Conservation (phyloP, 768 basidiomycete genomes). For the Wakefieldia striispora region DNA sequence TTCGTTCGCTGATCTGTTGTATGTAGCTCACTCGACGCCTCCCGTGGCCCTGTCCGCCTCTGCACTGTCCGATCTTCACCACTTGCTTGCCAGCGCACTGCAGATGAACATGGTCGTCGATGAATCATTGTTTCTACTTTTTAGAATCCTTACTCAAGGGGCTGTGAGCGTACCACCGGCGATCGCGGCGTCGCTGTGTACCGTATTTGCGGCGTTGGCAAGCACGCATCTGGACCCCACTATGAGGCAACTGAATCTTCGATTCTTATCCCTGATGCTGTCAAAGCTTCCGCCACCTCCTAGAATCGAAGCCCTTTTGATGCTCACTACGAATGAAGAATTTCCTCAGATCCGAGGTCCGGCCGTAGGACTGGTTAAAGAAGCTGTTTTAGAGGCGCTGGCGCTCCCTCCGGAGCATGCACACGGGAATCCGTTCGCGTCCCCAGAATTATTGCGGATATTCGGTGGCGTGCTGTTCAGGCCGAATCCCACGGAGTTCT, state of each 20-base stretch:
- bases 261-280: conserved; percentile 55
- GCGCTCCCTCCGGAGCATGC: conserved; percentile 23
- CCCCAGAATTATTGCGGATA: conserved; percentile 50
- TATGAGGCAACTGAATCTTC: conserved; percentile 59
- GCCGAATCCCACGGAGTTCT: conserved; percentile 53
- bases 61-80: conserved; percentile 32
- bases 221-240: conserved; percentile 60
- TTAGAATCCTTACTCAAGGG: conserved; percentile 26
- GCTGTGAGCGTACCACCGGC: conserved; percentile 39
- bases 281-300: conserved; percentile 44
- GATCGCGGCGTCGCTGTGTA: conserved; percentile 45
- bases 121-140: conserved; percentile 57
- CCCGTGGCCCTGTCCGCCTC: conserved; percentile 13
- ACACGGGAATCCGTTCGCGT: conserved; percentile 46
- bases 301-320: conserved; percentile 53
- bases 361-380: conserved; percentile 66
- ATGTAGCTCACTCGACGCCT: conserved; percentile 21
- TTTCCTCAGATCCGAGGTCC: conserved; percentile 70
- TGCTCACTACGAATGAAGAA: conserved; percentile 47
- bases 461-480: conserved; percentile 62
- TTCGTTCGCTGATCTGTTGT: conserved; percentile 29
- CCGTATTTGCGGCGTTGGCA: conserved; percentile 53
- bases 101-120: conserved; percentile 55
- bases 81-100: conserved; percentile 47
- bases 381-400: conserved; percentile 56